These are phyloP conservation scores for Sclerotinia spermophila DNA, from an alignment of 2,329 filamentous ascomycete genomes.

Conservation along the genomic window DNA sequence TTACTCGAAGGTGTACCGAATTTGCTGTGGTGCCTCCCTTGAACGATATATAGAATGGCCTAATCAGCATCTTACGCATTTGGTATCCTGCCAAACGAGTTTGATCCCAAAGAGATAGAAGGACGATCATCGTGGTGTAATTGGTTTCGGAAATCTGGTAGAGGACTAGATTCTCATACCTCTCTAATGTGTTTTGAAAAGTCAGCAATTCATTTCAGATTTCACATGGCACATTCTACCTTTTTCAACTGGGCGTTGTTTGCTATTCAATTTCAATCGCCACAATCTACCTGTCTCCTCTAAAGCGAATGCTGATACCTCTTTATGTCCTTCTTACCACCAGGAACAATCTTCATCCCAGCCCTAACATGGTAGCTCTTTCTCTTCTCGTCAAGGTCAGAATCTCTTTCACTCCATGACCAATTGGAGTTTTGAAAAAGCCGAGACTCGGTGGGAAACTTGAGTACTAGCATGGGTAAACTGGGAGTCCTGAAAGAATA, in stretches of 20 bases:
- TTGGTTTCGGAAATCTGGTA: neutral
- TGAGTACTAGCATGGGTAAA: neutral
- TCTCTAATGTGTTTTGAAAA: neutral
- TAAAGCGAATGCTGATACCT: neutral
- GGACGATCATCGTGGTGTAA: too few species aligned
- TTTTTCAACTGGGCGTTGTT: neutral
- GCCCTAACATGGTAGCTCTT: neutral
- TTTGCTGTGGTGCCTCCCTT: too few species aligned
- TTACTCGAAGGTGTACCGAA: neutral
- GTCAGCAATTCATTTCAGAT: neutral
- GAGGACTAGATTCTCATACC: too few species aligned
- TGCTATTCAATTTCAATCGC: neutral
- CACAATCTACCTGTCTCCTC: rapidly evolving
- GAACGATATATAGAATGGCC: neutral
- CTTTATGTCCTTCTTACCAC: neutral
- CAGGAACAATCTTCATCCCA: neutral
- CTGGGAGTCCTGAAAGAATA: neutral
- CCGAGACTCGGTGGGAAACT: neutral
- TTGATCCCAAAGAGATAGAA: too few species aligned
- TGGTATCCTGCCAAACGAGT: too few species aligned
- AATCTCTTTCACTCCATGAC: neutral
- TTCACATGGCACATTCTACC: neutral
- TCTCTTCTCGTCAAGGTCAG: neutral
- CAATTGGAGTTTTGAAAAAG: neutral
- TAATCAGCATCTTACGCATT: neutral